These are phyloP conservation scores for Cyberlindnera petersonii DNA, from an alignment of 805 yeast genomes.

Conservation along the genomic window DNA sequence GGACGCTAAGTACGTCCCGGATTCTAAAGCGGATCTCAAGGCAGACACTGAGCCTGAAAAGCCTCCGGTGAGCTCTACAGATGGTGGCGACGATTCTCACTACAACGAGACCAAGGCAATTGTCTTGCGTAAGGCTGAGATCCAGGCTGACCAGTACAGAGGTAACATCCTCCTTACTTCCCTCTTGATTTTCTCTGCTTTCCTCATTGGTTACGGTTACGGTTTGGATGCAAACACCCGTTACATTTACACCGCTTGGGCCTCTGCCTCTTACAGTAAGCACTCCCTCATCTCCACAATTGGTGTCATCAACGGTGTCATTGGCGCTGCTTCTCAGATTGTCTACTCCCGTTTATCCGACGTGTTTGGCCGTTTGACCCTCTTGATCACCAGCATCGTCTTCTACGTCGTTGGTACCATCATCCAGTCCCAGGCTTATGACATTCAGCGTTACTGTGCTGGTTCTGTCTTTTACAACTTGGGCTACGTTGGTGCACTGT, in stretches of 20 bases:
- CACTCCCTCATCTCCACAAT: constrained; percentile 60
- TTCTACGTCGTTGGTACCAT: constrained; percentile 62
- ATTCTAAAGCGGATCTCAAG: too few relatives aligned
- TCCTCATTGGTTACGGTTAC: constrained; percentile 50
- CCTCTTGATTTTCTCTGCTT: constrained; percentile 40
- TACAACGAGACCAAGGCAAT: constrained; percentile 24
- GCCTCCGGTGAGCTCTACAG: background rate
- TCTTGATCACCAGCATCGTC: constrained; percentile 44
- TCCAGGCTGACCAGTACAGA: constrained; percentile 43
- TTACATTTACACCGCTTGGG: constrained; percentile 47
- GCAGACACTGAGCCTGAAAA: too few relatives aligned
- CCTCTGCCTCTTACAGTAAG: constrained; percentile 47
- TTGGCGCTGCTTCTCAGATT: constrained; percentile 65
- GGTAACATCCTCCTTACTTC: constrained; percentile 31
- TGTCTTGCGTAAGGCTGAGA: constrained; percentile 48
- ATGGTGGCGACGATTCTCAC: background rate
- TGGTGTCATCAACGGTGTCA: constrained; percentile 52
- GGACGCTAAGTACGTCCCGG: background rate
- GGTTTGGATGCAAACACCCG: constrained; percentile 51
- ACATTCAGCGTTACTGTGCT: constrained; percentile 56
- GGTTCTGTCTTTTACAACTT: constrained; percentile 53
- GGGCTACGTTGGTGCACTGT: constrained; percentile 62
- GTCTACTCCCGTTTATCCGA: constrained; percentile 62
- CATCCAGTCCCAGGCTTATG: constrained; percentile 56
- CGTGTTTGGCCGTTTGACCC: constrained; percentile 59